A percentile compares a stretch with the other conserved stretches of the same genome.
phyloP scores from a whole-genome alignment of 139 green algal species.

The Mychonastes homosphaera region DNA sequence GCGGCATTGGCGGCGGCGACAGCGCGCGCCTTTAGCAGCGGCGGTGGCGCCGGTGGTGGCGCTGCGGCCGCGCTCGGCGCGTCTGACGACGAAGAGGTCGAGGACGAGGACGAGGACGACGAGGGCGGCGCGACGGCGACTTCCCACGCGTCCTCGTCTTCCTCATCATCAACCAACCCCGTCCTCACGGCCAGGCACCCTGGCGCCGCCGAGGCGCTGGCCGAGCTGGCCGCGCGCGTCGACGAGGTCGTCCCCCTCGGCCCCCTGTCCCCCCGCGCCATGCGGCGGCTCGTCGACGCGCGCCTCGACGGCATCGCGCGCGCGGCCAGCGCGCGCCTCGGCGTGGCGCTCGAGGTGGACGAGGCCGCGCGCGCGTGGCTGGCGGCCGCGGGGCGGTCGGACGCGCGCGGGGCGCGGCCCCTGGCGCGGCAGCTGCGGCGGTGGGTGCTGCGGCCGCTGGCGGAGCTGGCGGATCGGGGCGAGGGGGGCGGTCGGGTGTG shows the following conservation, averaged over 20 bases:
- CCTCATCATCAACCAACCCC: not conserved
- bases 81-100: too few species aligned
- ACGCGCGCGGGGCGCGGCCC: not conserved
- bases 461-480: too few species aligned
- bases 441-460: slow-evolving; percentile 20
- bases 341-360: slow-evolving; percentile 6
- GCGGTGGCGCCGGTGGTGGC: not conserved
- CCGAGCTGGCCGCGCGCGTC: slow-evolving; percentile 22
- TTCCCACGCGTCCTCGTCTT: not conserved
- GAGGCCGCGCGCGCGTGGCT: slow-evolving; percentile 2
- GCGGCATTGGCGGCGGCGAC: not conserved
- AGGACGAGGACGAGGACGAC: not conserved
- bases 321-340: not conserved
- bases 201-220: slow-evolving; percentile 5
- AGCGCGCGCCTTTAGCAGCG: not conserved
- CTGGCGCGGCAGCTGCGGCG: slow-evolving; percentile 11
- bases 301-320: slow-evolving; percentile 17
- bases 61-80: not conserved
- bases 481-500: too few species aligned
- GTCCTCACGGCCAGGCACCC: not conserved
- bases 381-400: not conserved
- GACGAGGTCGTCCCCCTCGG: slow-evolving; percentile 21
- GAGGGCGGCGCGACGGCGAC: not conserved
- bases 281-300: slow-evolving; percentile 9
- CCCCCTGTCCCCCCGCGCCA: slow-evolving; percentile 4